Percentiles rank a stretch among this genome's conserved stretches.
Conservation (phyloP, 495 filamentous ascomycete genomes). For the Penicillium odoratum region DNA sequence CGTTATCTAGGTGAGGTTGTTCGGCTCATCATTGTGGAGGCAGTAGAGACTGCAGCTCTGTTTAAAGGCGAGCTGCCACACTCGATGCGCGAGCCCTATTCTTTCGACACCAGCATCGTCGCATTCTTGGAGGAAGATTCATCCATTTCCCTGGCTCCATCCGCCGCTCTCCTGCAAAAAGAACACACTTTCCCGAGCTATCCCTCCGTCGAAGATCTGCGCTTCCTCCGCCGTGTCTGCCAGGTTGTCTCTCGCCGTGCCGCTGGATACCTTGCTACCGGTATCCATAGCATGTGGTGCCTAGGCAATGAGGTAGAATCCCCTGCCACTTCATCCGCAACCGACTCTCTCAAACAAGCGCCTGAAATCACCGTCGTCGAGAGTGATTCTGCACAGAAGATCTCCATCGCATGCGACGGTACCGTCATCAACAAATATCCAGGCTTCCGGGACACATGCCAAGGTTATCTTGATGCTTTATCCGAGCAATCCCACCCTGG, state of each 20-base stretch:
- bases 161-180: constrained; percentile 50
- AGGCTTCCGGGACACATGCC: constrained; percentile 52
- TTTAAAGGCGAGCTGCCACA: constrained; percentile 59
- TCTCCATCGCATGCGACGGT: constrained; percentile 57
- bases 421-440: constrained; percentile 63
- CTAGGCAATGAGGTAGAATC: constrained; percentile 53
- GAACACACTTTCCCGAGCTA: constrained; percentile 47
- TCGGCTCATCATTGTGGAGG: constrained; percentile 72
- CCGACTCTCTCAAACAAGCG: constrained; percentile 35
- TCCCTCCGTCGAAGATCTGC: constrained; percentile 53
- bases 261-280: constrained; percentile 62
- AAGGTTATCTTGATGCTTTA: constrained; percentile 50
- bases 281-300: constrained; percentile 64
- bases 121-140: constrained; percentile 54
- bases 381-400: constrained; percentile 27
- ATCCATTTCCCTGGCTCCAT: constrained; percentile 43
- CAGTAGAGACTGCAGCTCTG: constrained; percentile 47
- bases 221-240: constrained; percentile 53
- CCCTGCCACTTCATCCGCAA: constrained; percentile 15
- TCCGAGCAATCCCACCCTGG: constrained; percentile 31
- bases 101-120: constrained; percentile 70
- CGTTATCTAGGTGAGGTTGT: constrained; percentile 84
- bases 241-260: constrained; percentile 60
- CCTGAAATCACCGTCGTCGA: constrained; percentile 47
- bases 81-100: constrained; percentile 61